Base-by-base conservation (phyloP, 768 basidiomycete species). In the Rhodotorula graminis region DNA sequence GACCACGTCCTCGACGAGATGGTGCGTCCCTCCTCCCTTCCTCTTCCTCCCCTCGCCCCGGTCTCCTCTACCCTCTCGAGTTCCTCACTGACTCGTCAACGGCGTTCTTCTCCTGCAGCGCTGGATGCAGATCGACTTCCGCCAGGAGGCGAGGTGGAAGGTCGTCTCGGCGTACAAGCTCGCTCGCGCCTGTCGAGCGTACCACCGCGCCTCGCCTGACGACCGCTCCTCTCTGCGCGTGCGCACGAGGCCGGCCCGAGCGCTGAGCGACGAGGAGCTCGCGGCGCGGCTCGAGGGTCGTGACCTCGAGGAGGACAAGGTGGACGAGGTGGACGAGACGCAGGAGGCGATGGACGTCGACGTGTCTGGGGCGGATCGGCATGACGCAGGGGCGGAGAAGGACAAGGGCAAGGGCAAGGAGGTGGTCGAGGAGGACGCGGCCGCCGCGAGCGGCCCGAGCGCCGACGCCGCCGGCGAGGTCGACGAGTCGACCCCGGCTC, bases 1-100 rank as follows among this genome's bases (percentile, higher is more conserved):
- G 96, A 98, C 80, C 90, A 93, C 81, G 84, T 99, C 47, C 82
- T 99, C 81, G 95, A 98, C 72, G 96, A 99, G 82, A 93, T 97
- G 93, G 92, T 91, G 66, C 76, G 83, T 50, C 50, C n/a, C 40
- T 49, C 57, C 31, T 37, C 29, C 40, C 58, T 14, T 29, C 6
- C 27, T 25, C 56, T 33, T 1, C 31, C 21, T 19, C 56, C 31
- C 31, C 19, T 46, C 44, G 37, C 29, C 29, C 58, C 6, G 58
- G 16, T 11, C 27, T 25, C 56, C 21, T 2, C 33, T 9, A 11
- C 56, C 31, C 11, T 14, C 44, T 46, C 44, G 44, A 12, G 44
- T 14, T 2, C 15, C 14, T 18, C 44, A 18, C 18, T 46, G 14
- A 57, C 56, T 33, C 5, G 10, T 19, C 8, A 10, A 21, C 11